Evolutionary conservation across 257 asterid genomes (phyloP).

Genomic region (Pogostemon cablin): DNA sequence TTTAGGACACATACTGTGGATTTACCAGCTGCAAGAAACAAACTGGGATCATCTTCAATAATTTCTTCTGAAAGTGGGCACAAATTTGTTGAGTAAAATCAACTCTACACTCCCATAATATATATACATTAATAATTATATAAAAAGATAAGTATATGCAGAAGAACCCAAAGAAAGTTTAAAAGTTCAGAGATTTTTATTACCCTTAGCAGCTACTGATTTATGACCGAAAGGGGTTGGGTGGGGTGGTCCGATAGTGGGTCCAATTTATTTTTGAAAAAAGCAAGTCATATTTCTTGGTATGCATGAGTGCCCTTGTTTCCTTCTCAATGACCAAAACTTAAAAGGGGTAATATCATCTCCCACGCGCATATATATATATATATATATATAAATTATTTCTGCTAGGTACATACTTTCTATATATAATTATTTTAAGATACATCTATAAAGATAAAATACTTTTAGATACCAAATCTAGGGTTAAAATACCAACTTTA

Average conservation of each 20-base stretch:
- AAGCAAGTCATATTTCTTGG: constrained; percentile 30
- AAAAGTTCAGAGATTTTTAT: constrained; percentile 19
- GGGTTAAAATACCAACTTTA: too few relatives aligned
- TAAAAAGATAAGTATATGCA: background rate
- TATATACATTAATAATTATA: background rate
- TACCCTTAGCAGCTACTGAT: background rate
- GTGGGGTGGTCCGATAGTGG: constrained; percentile 29
- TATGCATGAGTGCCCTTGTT: constrained; percentile 45
- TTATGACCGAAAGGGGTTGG: constrained; percentile 39
- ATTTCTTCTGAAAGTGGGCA: constrained; percentile 22
- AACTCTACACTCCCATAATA: constrained; percentile 9
- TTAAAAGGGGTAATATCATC: constrained; percentile 32
- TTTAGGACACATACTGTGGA: background rate
- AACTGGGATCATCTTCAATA: constrained; percentile 23
- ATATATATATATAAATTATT: too few relatives aligned
- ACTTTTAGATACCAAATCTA: too few relatives aligned
- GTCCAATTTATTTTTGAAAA: constrained; percentile 37
- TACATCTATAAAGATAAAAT: too few relatives aligned
- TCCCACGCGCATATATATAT: constrained; percentile 34
- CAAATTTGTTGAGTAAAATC: constrained; percentile 27
- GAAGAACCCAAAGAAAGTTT: background rate
- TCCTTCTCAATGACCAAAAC: constrained; percentile 37
- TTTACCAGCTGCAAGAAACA: constrained; percentile 7
- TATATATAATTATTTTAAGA: too few relatives aligned
- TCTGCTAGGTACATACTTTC: too few relatives aligned